phyloP scores from a whole-genome alignment of 2,329 filamentous ascomycete genomes.

The Pestalotiopsis sp. region DNA sequence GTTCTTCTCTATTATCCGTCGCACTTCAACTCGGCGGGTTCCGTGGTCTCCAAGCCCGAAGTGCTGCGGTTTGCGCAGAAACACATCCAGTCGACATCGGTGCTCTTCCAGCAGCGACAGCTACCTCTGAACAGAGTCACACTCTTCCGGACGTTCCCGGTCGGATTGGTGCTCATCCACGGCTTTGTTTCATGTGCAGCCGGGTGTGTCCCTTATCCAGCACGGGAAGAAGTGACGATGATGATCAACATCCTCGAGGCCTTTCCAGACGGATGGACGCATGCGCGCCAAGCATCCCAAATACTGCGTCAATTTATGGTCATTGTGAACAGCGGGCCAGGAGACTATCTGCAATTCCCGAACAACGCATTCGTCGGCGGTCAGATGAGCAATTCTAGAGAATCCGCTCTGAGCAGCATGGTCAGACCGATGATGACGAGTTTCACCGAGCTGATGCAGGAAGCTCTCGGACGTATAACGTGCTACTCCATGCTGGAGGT shows the following conservation, averaged over 20 bases:
- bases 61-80: slow-evolving; percentile 41
- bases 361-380: slow-evolving; percentile 12
- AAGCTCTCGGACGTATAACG: slow-evolving; percentile 35
- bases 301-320: slow-evolving; percentile 34
- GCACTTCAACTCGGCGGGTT: slow-evolving; percentile 37
- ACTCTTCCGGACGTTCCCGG: slow-evolving; percentile 39
- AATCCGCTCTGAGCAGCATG: slow-evolving; percentile 21
- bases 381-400: slow-evolving; percentile 15
- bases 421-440: slow-evolving; percentile 18
- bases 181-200: slow-evolving; percentile 21
- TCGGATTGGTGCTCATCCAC: slow-evolving; percentile 39
- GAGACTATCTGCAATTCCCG: slow-evolving; percentile 15
- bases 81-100: slow-evolving; percentile 42
- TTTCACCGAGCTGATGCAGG: slow-evolving; percentile 30
- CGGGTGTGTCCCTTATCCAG: slow-evolving; percentile 25
- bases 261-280: slow-evolving; percentile 36
- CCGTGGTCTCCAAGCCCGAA: slow-evolving; percentile 31
- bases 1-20: slow-evolving; percentile 44
- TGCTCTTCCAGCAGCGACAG: slow-evolving; percentile 43
- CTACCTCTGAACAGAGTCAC: slow-evolving; percentile 45
- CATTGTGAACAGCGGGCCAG: slow-evolving; percentile 19
- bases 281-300: slow-evolving; percentile 35
- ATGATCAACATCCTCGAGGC: slow-evolving; percentile 38
- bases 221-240: slow-evolving; percentile 36
- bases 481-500: slow-evolving; percentile 25